Evolutionary conservation across 139 green algal species (phyloP), one percentile per base, ranked within the genome.

Genomic region (Diplosphaera chodatii): DNA sequence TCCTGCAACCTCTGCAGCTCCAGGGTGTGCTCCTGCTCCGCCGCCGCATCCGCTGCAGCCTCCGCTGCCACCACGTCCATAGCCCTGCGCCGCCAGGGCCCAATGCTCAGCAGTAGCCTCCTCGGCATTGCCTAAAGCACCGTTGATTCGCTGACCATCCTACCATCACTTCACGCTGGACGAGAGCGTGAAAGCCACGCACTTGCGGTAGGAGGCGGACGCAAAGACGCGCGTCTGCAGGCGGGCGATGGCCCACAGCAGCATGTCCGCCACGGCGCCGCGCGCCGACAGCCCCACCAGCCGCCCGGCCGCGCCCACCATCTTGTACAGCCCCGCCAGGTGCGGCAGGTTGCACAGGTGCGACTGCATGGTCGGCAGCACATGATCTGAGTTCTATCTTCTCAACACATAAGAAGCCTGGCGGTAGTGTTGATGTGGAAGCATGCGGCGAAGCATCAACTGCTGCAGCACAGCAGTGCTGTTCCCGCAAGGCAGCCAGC

Each of bases 281-380:
- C 77, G 23, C 48, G 74, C 70, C 3, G 63, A 64, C 32, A 77
- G 55, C 40, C 68, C 68, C 18, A 80, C 70, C 1, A 25, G 67
- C 28, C 40, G 69, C 6, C 69, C 40, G 29, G 65, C 32, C 15
- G 20, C 27, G 6, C 25, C 27, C 15, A 37, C 62, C 29, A 91
- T 76, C 72, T 85, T 86, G 77, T 86, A 91, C 41, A 93, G 84
- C 1, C 88, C 88, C 55, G 92, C 66, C 6, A 93, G 74, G 55
- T 90, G 85, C 2, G 86, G 83, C 31, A 87, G 33, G 40, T 72
- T 90, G 77, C 87, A 92, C 27, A 67, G 41, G 31, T 84, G 72
- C 71, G 59, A 15, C 8, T 15, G 6, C 48, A 48, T 48, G 37
- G 37, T 48, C n/a, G n/a, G n/a, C n/a, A n/a, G n/a, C n/a, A n/a